These are phyloP conservation scores for Beta lomatogona DNA, from an alignment of 179 eudicot genomes.

Conservation along the genomic window DNA sequence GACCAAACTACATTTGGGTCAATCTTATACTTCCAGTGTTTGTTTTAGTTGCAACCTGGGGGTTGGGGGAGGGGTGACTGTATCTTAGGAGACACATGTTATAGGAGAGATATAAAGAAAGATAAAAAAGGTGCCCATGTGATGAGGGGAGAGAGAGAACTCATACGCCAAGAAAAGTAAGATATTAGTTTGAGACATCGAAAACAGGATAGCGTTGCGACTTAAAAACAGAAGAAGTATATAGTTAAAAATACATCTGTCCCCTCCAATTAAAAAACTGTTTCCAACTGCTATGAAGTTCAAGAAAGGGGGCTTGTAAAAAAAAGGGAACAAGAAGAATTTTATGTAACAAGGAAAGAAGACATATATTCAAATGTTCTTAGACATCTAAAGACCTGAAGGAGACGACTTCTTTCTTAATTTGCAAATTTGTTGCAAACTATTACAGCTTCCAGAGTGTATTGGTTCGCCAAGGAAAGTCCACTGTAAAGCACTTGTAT, in stretches of 20 bases:
- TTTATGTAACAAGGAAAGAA: background rate
- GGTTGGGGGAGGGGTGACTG: no score
- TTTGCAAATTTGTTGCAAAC: background rate
- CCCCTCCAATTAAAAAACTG: background rate
- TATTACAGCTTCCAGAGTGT: background rate
- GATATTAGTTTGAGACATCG: no score
- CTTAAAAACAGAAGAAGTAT: no score
- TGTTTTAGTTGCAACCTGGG: no score
- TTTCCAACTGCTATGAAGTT: background rate
- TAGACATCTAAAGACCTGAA: background rate
- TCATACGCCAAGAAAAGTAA: no score
- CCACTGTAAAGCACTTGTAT: background rate
- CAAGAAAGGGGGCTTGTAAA: background rate
- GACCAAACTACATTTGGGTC: background rate
- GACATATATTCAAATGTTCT: background rate
- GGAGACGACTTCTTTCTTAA: background rate
- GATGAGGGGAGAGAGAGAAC: no score
- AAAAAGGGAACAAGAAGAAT: background rate
- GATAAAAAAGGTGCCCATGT: no score
- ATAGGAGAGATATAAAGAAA: no score
- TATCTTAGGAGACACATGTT: no score
- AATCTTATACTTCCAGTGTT: background rate
- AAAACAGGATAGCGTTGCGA: no score
- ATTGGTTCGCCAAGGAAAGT: background rate
- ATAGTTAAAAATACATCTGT: background rate